Percentiles rank a stretch among this genome's conserved stretches.
Evolutionary conservation across 148 eudicot genomes (phyloP).

Genomic region (Rhododendron vialii): DNA sequence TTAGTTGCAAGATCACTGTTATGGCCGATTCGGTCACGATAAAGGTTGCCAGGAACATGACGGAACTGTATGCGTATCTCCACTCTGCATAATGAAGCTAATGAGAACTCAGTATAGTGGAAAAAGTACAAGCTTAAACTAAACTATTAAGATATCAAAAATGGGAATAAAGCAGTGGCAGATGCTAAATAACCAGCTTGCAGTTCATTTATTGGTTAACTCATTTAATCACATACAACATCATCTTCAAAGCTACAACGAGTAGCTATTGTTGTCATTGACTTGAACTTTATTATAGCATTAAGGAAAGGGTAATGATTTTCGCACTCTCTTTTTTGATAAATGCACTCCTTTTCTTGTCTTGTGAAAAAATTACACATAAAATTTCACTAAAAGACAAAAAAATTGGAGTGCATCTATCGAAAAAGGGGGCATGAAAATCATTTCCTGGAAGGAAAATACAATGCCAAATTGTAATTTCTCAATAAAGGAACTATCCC

Average conservation of each 20-base stretch:
- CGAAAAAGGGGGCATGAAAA: not conserved
- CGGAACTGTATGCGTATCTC: slow-evolving; percentile 38
- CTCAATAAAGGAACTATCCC: not conserved
- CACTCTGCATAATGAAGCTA: slow-evolving; percentile 23
- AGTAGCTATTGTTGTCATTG: not conserved
- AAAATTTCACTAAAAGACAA: no score
- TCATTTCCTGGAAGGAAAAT: not conserved
- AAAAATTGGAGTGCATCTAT: not conserved
- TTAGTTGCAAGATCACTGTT: slow-evolving; percentile 31
- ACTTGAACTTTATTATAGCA: not conserved
- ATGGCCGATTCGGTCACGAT: slow-evolving; percentile 25
- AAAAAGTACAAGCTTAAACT: not conserved
- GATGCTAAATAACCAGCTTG: not conserved
- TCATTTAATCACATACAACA: not conserved
- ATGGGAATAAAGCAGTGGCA: not conserved
- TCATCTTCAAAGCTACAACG: not conserved
- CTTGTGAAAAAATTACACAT: not conserved
- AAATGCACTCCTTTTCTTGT: not conserved
- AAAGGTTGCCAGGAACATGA: slow-evolving; percentile 39
- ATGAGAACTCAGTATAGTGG: not conserved
- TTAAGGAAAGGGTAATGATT: not conserved
- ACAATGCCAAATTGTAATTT: not conserved
- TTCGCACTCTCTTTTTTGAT: not conserved
- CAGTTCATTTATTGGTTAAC: not conserved
- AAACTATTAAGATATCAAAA: not conserved